Evolutionary conservation across 2,329 filamentous ascomycete genomes (phyloP).

Genomic region (Reticulascus tulasneorum): DNA sequence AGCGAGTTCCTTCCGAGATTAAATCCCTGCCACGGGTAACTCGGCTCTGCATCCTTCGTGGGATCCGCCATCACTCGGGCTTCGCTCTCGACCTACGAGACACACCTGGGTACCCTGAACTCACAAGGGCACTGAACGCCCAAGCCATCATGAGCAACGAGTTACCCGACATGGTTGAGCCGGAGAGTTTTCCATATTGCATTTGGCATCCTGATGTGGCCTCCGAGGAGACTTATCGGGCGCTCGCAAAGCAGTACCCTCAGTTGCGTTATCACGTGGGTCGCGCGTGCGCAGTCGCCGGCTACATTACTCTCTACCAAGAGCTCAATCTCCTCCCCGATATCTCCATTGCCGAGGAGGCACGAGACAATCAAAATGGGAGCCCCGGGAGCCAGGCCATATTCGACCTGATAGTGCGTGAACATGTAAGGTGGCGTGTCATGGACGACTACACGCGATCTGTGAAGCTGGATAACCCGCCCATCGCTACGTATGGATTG

Average conservation of each 20-base stretch:
- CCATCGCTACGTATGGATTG: slow-evolving; percentile 18
- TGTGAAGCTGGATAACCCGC: slow-evolving; percentile 9
- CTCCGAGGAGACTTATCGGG: slow-evolving; percentile 30
- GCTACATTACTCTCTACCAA: slow-evolving; percentile 28
- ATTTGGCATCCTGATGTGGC: slow-evolving; percentile 36
- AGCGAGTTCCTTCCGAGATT: too few relatives aligned
- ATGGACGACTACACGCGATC: slow-evolving; percentile 32
- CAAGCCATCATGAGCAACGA: slow-evolving; percentile 31
- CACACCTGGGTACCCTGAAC: too few relatives aligned
- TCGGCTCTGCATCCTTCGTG: not conserved
- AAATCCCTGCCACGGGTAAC: too few relatives aligned
- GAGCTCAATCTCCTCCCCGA: slow-evolving; percentile 35
- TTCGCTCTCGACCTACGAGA: too few relatives aligned
- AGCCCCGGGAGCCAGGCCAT: slow-evolving; percentile 24
- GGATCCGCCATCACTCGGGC: not conserved
- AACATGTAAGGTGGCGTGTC: slow-evolving; percentile 22
- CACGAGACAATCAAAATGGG: slow-evolving; percentile 18
- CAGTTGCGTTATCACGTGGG: slow-evolving; percentile 33
- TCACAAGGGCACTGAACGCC: slow-evolving; percentile 25
- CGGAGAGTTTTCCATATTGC: slow-evolving; percentile 31
- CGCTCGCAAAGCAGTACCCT: slow-evolving; percentile 26
- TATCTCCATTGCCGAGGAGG: slow-evolving; percentile 34
- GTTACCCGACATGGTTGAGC: slow-evolving; percentile 21
- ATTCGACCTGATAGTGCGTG: slow-evolving; percentile 25
- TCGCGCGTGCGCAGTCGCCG: slow-evolving; percentile 35